A percentile compares a stretch with the other conserved stretches of the same genome.
Conservation (phyloP, 768 basidiomycete species). For the Pholiota microspora region DNA sequence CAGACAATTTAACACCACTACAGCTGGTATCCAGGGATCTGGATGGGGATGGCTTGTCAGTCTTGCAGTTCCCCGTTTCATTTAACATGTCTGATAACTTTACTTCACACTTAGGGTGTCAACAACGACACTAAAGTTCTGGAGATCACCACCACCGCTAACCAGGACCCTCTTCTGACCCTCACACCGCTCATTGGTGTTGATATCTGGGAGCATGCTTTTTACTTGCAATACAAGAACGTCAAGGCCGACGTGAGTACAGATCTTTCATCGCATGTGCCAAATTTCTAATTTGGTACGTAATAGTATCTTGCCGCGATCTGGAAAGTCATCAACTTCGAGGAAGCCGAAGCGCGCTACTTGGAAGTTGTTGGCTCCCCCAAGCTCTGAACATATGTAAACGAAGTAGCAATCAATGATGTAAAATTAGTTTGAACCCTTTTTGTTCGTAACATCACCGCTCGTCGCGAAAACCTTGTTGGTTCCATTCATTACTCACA, state of each 20-base stretch:
- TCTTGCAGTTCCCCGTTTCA: neutral
- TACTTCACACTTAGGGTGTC: slow-evolving; percentile 58
- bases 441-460: too few relatives aligned
- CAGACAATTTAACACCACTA: slow-evolving; percentile 82
- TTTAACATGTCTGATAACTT: neutral
- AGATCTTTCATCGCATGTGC: slow-evolving; percentile 26
- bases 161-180: slow-evolving; percentile 89
- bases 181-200: slow-evolving; percentile 86
- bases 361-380: slow-evolving; percentile 33
- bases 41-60: slow-evolving; percentile 97
- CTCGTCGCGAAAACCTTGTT: too few relatives aligned
- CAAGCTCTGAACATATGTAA: slow-evolving; percentile 13
- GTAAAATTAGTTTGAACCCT: too few relatives aligned
- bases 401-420: neutral
- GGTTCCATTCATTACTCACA: neutral
- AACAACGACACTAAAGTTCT: slow-evolving; percentile 68
- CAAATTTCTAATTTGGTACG: slow-evolving; percentile 33
- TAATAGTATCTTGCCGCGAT: slow-evolving; percentile 89
- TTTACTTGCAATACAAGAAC: slow-evolving; percentile 96
- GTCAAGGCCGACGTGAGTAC: slow-evolving; percentile 85
- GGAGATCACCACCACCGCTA: slow-evolving; percentile 87
- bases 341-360: slow-evolving; percentile 74
- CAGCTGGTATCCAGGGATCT: slow-evolving; percentile 86
- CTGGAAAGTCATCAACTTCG: slow-evolving; percentile 96
- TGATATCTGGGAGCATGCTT: slow-evolving; percentile 95